Conservation (phyloP, 1,284 basidiomycete genomes). For the Moesziomyces aphidis region DNA sequence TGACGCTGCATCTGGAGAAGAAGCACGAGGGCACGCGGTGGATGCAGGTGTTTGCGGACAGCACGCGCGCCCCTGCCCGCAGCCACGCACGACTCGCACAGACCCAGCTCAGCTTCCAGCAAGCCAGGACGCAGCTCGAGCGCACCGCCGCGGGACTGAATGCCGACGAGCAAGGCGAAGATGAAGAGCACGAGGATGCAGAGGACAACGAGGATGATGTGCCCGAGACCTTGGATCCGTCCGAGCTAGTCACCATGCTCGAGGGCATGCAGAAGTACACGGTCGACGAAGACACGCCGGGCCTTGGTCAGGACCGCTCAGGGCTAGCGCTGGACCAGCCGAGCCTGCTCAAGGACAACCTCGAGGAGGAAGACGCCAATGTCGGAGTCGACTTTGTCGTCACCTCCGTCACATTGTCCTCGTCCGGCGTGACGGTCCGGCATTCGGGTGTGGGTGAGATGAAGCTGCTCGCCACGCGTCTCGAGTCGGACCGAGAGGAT, state of each 20-base stretch:
- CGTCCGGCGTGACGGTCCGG: neutral
- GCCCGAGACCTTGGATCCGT: constrained; percentile 87
- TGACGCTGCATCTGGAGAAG: constrained; percentile 62
- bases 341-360: constrained; percentile 81
- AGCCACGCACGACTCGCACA: neutral
- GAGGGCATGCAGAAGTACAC: constrained; percentile 89
- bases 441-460: constrained; percentile 3
- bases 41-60: constrained; percentile 78
- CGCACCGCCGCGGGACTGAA: constrained; percentile 6
- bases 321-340: constrained; percentile 64
- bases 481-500: constrained; percentile 1
- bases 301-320: constrained; percentile 62
- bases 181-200: constrained; percentile 43
- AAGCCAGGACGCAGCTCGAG: constrained; percentile 19
- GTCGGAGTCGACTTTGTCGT: constrained; percentile 75
- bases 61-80: constrained; percentile 6
- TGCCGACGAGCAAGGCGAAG: constrained; percentile 7
- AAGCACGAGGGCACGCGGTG: constrained; percentile 76
- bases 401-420: constrained; percentile 69
- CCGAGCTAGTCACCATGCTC: constrained; percentile 80
- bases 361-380: constrained; percentile 82
- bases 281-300: constrained; percentile 70
- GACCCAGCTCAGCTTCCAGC: constrained; percentile 32
- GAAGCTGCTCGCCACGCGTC: constrained; percentile 14
- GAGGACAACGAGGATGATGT: constrained; percentile 75